A percentile compares a stretch with the other conserved stretches of the same genome.
phyloP scores from a whole-genome alignment of 1,284 basidiomycete genomes.

The Cryptococcus sp. region DNA sequence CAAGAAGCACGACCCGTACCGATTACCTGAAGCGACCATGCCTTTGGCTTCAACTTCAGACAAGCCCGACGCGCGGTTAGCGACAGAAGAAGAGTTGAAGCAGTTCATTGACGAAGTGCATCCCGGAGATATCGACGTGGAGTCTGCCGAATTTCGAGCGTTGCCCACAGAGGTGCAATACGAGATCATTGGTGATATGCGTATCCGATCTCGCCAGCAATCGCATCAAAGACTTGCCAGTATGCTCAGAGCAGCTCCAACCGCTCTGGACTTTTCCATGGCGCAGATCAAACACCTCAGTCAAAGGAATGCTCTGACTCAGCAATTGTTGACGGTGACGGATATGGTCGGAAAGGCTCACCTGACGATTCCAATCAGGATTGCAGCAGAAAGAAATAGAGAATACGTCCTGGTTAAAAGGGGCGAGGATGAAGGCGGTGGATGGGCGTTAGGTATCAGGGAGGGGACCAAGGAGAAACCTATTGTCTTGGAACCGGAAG shows the following conservation, averaged over 20 bases:
- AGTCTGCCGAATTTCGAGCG: constrained; percentile 84
- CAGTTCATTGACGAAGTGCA: constrained; percentile 89
- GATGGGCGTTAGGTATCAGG: constrained; percentile 89
- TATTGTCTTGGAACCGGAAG: constrained; percentile 65
- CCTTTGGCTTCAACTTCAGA: constrained; percentile 56
- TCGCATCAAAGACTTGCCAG: constrained; percentile 86
- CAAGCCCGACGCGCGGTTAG: constrained; percentile 81
- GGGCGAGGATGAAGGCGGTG: constrained; percentile 71
- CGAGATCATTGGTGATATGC: constrained; percentile 94
- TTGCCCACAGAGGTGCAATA: constrained; percentile 96
- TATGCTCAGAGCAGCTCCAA: constrained; percentile 79
- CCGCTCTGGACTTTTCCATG: constrained; percentile 91
- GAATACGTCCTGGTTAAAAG: constrained; percentile 94
- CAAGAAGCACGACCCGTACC: constrained; percentile 72
- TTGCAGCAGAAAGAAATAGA: constrained; percentile 90
- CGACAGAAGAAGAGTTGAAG: constrained; percentile 88
- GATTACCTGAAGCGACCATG: constrained; percentile 65
- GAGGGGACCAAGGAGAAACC: constrained; percentile 77
- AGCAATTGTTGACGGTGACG: constrained; percentile 90
- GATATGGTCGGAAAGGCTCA: constrained; percentile 85
- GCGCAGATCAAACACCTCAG: constrained; percentile 89
- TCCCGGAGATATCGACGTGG: constrained; percentile 87
- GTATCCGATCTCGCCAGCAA: constrained; percentile 89
- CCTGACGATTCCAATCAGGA: constrained; percentile 84
- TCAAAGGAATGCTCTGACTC: constrained; percentile 88